These are phyloP conservation scores for Pythium rhizo-oryzae DNA, from an alignment of 352 stramenopile genomes.

Conservation along the genomic window DNA sequence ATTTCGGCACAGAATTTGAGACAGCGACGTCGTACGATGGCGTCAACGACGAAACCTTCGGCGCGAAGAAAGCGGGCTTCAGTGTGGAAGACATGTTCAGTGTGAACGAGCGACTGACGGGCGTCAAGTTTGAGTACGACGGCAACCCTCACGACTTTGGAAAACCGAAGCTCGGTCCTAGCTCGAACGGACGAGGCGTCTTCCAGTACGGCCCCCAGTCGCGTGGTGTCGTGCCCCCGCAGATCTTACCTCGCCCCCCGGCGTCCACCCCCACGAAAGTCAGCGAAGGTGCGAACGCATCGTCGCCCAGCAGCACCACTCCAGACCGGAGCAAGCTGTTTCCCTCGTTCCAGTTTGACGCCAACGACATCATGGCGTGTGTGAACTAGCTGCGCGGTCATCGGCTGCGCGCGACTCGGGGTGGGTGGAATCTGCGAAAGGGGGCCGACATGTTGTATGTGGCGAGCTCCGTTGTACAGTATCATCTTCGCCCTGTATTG, in stretches of 20 bases:
- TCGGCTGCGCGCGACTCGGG: conserved; percentile 19
- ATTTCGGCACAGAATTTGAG: conserved; percentile 86
- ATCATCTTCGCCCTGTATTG: conserved; percentile 21
- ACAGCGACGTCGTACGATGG: conserved; percentile 80
- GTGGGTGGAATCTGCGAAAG: conserved; percentile 16
- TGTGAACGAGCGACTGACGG: conserved; percentile 92
- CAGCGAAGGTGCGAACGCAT: conserved; percentile 10
- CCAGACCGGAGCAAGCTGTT: conserved; percentile 45
- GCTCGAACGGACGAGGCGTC: conserved; percentile 32
- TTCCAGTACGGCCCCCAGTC: conserved; percentile 57
- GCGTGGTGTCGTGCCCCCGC: conserved; percentile 43
- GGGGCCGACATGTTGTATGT: conserved; percentile 31
- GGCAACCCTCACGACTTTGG: conserved; percentile 96
- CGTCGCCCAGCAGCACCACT: conserved; percentile 19
- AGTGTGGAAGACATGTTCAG: conserved; percentile 96
- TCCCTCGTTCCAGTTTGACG: conserved; percentile 75
- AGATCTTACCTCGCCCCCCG: conserved; percentile 45
- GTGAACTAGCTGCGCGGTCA: conserved; percentile 52
- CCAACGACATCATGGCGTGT: conserved; percentile 88
- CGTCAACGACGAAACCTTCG: conserved; percentile 91
- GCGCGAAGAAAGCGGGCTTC: conserved; percentile 68
- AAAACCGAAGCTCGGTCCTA: conserved; percentile 40
- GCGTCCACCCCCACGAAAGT: conserved; percentile 6
- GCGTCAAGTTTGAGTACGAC: conserved; percentile 94
- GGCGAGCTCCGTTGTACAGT: conserved; percentile 13